These are phyloP conservation scores for Boletellus ananas DNA, from an alignment of 768 basidiomycete species.

Conservation along the genomic window DNA sequence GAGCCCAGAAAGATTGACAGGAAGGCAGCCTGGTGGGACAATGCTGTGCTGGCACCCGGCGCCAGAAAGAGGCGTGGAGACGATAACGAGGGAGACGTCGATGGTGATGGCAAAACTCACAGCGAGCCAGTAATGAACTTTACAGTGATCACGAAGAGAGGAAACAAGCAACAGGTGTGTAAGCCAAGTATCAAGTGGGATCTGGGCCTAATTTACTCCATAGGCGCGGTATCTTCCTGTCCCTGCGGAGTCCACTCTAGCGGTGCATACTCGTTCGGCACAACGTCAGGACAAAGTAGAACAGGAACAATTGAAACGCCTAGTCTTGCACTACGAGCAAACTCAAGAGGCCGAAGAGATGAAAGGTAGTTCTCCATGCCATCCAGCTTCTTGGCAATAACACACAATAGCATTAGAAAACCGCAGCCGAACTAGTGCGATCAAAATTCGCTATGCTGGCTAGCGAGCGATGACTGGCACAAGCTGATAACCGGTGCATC, in stretches of 20 bases:
- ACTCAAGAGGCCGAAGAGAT: conserved; percentile 82
- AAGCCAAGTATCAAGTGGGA: conserved; percentile 1
- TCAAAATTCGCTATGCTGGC: conserved; percentile 77
- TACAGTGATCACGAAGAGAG: conserved; percentile 87
- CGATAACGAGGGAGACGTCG: conserved; percentile 52
- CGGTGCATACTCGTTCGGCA: conserved; percentile 85
- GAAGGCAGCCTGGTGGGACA: conserved; percentile 89
- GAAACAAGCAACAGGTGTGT: conserved; percentile 83
- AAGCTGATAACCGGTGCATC: conserved; percentile 18
- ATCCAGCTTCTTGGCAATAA: neutral
- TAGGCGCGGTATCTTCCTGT: conserved; percentile 87
- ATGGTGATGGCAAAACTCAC: conserved; percentile 33
- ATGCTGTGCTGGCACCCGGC: conserved; percentile 68
- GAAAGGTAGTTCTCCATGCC: conserved; percentile 48
- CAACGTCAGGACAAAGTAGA: conserved; percentile 94
- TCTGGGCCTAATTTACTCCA: conserved; percentile 9
- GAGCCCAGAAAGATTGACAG: conserved; percentile 87
- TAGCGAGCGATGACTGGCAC: conserved; percentile 32
- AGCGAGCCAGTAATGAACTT: conserved; percentile 72
- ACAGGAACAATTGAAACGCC: conserved; percentile 94
- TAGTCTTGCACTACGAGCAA: conserved; percentile 89
- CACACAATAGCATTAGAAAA: conserved; percentile 55
- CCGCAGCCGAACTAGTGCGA: conserved; percentile 60
- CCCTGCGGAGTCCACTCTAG: conserved; percentile 82
- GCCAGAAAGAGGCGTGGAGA: conserved; percentile 62